Base-by-base conservation (phyloP, 495 filamentous ascomycete genomes). In the Mytilinidion resinicola region DNA sequence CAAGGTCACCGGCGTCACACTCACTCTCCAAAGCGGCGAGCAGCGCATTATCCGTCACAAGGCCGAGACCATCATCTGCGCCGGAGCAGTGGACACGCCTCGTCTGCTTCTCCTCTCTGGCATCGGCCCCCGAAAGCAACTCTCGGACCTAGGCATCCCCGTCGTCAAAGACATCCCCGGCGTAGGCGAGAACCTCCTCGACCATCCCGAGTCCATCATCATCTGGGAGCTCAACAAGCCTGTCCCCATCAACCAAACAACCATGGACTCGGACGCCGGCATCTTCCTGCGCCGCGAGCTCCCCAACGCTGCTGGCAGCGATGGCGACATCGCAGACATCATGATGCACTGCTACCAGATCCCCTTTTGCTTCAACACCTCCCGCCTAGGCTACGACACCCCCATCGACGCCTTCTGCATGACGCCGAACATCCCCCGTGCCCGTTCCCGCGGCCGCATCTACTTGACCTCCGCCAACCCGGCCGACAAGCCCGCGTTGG, bases 331-430 rank as follows among this genome's bases (percentile, higher is more conserved):
- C 38, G 84, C 85, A 55, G 88, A 93, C 65, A 71, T 93, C 55
- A 91, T 91, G 88, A 90, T 91, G 87, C 89, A 93, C 73, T 91
- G 88, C 77, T 91, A 91, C 72, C 89, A 93, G 71, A 90, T 90
- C 55, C 88, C 87, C 35, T 90, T 90, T 72, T 85, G 82, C 53
- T 62, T 70, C 62, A 76, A 76, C 62, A 76, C 74, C 14, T 38
- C 67, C 0, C 60, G 88, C n/a, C 75, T 92, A 7, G 88, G 88
- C 44, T 91, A 91, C 64, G 80, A 87, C 64, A 76, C 74, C 15
- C 86, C 86, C 33, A 74, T 84, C 34, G 82, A 91, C 66, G 88
- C 88, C 53, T 93, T 93, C 73, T 91, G 88, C 80, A 91, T 93
- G 88, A 91, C 88, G 49, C 89, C 89, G 60, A 93, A 93, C 72